phyloP scores from a whole-genome alignment of 2,329 filamentous ascomycete species.

The Aspergillus udagawae region DNA sequence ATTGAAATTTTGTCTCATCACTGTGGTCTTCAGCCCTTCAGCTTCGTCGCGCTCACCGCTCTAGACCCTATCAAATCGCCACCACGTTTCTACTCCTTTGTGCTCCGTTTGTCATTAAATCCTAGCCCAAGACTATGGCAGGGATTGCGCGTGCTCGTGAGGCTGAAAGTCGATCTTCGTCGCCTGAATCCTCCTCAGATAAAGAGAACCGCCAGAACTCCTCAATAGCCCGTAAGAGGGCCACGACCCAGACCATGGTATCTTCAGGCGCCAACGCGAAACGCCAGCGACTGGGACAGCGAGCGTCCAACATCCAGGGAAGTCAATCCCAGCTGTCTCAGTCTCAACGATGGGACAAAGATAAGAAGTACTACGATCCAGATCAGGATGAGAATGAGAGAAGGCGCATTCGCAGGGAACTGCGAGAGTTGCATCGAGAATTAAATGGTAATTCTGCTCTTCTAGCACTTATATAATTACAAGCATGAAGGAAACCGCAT shows the following conservation, averaged over 20 bases:
- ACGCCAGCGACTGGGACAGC: constrained; percentile 42
- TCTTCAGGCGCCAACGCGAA: constrained; percentile 35
- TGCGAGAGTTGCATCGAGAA: constrained; percentile 63
- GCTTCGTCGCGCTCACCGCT: constrained; percentile 1
- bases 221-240: constrained; percentile 40
- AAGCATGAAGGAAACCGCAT: not conserved
- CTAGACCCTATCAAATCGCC: constrained; percentile 1
- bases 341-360: constrained; percentile 27
- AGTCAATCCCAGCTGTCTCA: constrained; percentile 25
- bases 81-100: constrained; percentile 6
- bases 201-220: constrained; percentile 44
- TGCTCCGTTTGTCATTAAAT: constrained; percentile 9
- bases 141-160: constrained; percentile 13
- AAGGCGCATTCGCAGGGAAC: constrained; percentile 63
- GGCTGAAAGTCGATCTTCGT: constrained; percentile 23
- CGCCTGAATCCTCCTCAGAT: constrained; percentile 42
- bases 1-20: not conserved
- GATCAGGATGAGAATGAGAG: constrained; percentile 74
- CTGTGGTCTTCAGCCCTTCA: not conserved
- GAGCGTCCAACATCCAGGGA: constrained; percentile 21
- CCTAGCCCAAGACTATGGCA: constrained; percentile 26
- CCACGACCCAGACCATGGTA: constrained; percentile 35
- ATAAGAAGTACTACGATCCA: constrained; percentile 66
- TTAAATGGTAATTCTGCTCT: constrained; percentile 49
- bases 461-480: not conserved